phyloP scores from a whole-genome alignment of 2,329 filamentous ascomycete species.

The Amesomyces nigricolor region DNA sequence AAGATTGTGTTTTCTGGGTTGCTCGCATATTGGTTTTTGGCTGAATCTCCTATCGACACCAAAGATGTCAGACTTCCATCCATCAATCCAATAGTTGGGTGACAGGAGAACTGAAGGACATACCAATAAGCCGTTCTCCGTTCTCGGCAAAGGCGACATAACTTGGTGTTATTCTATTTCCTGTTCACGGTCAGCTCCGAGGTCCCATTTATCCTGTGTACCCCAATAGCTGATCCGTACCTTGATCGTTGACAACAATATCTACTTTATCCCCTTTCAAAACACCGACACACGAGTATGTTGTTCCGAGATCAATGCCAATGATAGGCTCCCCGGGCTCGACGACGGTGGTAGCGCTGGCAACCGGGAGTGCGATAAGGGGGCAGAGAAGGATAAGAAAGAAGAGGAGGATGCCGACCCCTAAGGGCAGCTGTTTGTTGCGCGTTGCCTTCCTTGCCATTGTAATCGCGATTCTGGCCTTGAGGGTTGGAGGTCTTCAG shows the following conservation, averaged over 20 bases:
- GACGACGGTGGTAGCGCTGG: constrained; percentile 9
- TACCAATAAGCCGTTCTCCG: constrained; percentile 86
- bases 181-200: constrained; percentile 30
- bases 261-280: constrained; percentile 92
- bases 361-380: constrained; percentile 17
- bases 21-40: constrained; percentile 85
- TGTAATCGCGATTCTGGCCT: not conserved
- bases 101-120: not conserved
- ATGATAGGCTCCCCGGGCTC: constrained; percentile 21
- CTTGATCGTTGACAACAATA: constrained; percentile 89
- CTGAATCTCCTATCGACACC: constrained; percentile 57
- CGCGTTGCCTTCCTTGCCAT: constrained; percentile 5
- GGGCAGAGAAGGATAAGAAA: constrained; percentile 23
- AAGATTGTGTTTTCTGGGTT: constrained; percentile 74
- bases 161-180: constrained; percentile 91
- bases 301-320: constrained; percentile 25
- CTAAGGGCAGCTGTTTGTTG: constrained; percentile 7
- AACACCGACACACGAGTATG: constrained; percentile 68
- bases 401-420: constrained; percentile 20
- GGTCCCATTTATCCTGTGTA: no score
- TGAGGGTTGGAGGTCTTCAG: not conserved
- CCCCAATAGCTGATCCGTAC: constrained; percentile 22
- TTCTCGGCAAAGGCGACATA: constrained; percentile 89
- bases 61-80: not conserved
- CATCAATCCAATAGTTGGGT: no score